Base-by-base conservation (phyloP, 1,139 yeast species). In the Debaryomyces psychrophilus region DNA sequence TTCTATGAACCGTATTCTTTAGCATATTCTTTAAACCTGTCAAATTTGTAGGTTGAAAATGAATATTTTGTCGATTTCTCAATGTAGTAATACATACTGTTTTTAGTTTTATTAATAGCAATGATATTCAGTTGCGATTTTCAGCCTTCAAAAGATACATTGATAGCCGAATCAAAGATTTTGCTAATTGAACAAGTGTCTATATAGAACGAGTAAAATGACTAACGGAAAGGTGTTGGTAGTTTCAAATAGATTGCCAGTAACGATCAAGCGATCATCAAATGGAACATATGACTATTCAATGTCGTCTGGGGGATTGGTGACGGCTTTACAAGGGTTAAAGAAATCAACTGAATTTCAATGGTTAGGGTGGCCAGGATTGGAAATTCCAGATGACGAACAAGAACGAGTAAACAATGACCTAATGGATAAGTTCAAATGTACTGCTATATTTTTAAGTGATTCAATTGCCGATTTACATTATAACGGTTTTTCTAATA, bases 341-440 rank as follows among this genome's bases (percentile, higher is more conserved):
- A 89, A 90, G 65, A 88, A 89, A 58, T 71, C 85, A 9, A 85
- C 93, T 11, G 86, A 87, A 50, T 93, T 93, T 68, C 95, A 89
- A 63, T 95, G 99, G 99, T 83, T 89, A 58, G 99, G 99, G 15
- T 95, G 99, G 99, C 97, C 98, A 1, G 81, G 97, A 1, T 71
- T 90, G 59, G 97, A 90, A 59, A 77, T 95, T 7, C 96, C 96
- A 1, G 87, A 76, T 25, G 78, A 77, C 35, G 97, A 90, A 55
- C 86, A 86, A 62, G 79, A 67, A 0, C 70, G 73, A 47, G 96
- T 95, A 45, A 82, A 83, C 50, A 62, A 69, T 20, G 97, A 92
- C 54, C 71, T 95, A 53, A 76, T 77, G 65, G 81, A 81, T 36
- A 83, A 89, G 62, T 93, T 90, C 73, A 87, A 86, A 51, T 93